Conservation (phyloP, 2,329 filamentous ascomycete species). For the Aspergillus sp. region DNA sequence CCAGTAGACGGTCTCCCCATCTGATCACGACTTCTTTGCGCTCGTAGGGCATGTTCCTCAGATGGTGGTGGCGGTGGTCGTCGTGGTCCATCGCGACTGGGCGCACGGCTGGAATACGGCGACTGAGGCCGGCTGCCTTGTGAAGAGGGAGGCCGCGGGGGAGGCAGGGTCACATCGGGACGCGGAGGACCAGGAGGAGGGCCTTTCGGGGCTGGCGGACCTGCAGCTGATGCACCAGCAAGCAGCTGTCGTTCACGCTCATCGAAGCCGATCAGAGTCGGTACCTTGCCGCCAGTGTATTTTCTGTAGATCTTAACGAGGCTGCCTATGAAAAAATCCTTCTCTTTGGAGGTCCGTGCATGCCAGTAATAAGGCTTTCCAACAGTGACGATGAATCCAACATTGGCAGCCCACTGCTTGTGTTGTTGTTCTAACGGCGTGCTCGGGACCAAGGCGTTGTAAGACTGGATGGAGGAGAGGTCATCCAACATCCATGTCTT, state of each 20-base stretch:
- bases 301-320: conserved; percentile 95
- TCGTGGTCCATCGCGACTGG: conserved; percentile 41
- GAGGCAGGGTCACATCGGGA: conserved; percentile 26
- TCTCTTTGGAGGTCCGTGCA: conserved; percentile 89
- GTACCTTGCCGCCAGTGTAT: conserved; percentile 84
- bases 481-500: conserved; percentile 99
- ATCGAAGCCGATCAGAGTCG: conserved; percentile 81
- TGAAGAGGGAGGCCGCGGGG: conserved; percentile 31
- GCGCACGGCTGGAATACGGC: conserved; percentile 33
- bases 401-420: conserved; percentile 75
- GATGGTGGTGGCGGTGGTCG: conserved; percentile 36
- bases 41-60: conserved; percentile 40
- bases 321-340: conserved; percentile 97
- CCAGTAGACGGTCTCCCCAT: conserved; percentile 40
- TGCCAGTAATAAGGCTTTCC: conserved; percentile 98
- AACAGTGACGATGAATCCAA: conserved; percentile 84
- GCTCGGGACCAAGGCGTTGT: conserved; percentile 61
- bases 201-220: conserved; percentile 22
- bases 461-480: conserved; percentile 79
- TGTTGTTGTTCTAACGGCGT: conserved; percentile 62
- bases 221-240: conserved; percentile 51
- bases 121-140: conserved; percentile 32
- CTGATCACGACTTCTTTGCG: conserved; percentile 44
- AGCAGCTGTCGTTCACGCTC: conserved; percentile 75
- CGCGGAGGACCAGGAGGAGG: conserved; percentile 25